These are phyloP conservation scores for Russula virescens DNA, from an alignment of 768 basidiomycete genomes.

Conservation along the genomic window DNA sequence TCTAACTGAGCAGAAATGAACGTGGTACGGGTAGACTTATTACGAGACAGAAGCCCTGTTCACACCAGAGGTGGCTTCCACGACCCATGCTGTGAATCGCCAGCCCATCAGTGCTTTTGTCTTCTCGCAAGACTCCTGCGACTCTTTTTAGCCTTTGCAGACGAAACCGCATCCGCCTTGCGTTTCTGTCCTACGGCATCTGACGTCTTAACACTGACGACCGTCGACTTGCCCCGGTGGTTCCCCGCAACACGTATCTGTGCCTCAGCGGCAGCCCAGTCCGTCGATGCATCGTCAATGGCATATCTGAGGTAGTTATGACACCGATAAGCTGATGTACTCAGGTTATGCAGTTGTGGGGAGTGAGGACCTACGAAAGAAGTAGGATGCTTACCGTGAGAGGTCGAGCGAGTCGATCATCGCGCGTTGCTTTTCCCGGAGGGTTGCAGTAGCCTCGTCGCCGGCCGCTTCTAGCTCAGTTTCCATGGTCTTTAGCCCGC, in stretches of 20 bases:
- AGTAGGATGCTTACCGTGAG: conserved; percentile 57
- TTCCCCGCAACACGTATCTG: conserved; percentile 50
- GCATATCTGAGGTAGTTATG: conserved; percentile 47
- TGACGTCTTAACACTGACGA: conserved; percentile 68
- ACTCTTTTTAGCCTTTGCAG: conserved; percentile 32
- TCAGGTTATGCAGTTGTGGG: not conserved
- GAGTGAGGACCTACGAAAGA: not conserved
- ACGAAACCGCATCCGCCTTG: conserved; percentile 42
- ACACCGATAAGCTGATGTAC: conserved; percentile 12
- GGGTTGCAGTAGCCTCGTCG: conserved; percentile 47
- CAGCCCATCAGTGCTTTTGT: conserved; percentile 1
- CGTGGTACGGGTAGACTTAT: too few relatives aligned
- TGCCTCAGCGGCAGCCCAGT: conserved; percentile 71
- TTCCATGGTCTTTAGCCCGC: conserved; percentile 31
- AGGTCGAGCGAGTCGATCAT: conserved; percentile 87
- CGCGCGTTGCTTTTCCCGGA: conserved; percentile 71
- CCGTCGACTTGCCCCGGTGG: conserved; percentile 47
- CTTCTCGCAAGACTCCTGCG: conserved; percentile 16
- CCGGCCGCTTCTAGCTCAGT: conserved; percentile 55
- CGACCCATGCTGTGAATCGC: too few relatives aligned
- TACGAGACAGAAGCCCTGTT: too few relatives aligned
- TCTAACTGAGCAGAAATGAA: too few relatives aligned
- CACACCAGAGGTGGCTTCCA: too few relatives aligned
- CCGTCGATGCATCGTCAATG: conserved; percentile 61
- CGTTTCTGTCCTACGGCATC: conserved; percentile 43